Evolutionary conservation across 345 rosid species (phyloP).

Genomic region (Camelina sativa): DNA sequence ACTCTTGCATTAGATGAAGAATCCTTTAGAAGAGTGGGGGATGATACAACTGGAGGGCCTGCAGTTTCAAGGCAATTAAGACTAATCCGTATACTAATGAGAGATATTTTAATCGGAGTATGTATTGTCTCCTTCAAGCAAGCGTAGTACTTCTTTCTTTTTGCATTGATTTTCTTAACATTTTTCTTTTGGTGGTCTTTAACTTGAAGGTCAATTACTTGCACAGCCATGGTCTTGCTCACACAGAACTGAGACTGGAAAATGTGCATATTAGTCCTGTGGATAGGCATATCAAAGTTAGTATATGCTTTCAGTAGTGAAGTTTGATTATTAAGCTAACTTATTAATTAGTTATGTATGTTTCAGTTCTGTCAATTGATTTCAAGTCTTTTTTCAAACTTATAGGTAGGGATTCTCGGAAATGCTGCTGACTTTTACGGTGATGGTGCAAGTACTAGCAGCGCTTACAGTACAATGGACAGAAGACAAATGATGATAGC

Average conservation of each 20-base stretch:
- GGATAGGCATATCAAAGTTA: slow-evolving; percentile 93
- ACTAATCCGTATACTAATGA: slow-evolving; percentile 77
- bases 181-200: slow-evolving; percentile 22
- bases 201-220: slow-evolving; percentile 83
- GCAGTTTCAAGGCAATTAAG: slow-evolving; percentile 86
- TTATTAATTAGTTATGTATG: neutral
- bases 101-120: slow-evolving; percentile 95
- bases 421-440: slow-evolving; percentile 90
- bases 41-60: slow-evolving; percentile 96
- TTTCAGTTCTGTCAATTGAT: slow-evolving; percentile 18
- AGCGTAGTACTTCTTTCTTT: neutral
- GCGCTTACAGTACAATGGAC: slow-evolving; percentile 56
- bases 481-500: slow-evolving; percentile 96
- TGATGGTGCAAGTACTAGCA: slow-evolving; percentile 56
- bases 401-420: slow-evolving; percentile 87
- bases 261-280: slow-evolving; percentile 95
- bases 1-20: slow-evolving; percentile 96
- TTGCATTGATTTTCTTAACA: slow-evolving; percentile 21
- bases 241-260: slow-evolving; percentile 93
- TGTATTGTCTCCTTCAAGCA: slow-evolving; percentile 40
- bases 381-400: slow-evolving; percentile 8
- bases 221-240: slow-evolving; percentile 98
- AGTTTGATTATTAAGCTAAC: neutral
- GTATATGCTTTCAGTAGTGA: slow-evolving; percentile 20
- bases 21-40: slow-evolving; percentile 82